Evolutionary conservation across 2,329 filamentous ascomycete genomes (phyloP).

Genomic region (Diaporthe amygdali): DNA sequence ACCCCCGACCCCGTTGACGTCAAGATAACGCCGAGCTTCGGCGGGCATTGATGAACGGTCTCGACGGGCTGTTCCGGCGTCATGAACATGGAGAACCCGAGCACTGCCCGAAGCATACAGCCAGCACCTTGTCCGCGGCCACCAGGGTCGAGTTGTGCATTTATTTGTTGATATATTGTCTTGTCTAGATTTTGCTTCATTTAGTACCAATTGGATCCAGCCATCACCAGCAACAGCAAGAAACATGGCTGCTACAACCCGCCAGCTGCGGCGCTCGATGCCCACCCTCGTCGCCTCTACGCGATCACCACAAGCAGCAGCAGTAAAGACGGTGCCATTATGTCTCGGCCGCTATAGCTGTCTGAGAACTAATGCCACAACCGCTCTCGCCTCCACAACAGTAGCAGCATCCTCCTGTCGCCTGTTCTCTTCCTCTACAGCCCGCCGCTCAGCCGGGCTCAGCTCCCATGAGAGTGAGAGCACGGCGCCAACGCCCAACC

Average conservation of each 20-base stretch:
- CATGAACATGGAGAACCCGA: constrained; percentile 1
- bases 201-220: not conserved
- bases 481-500: constrained; percentile 26
- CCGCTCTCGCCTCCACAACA: not conserved
- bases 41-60: not conserved
- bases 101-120: not conserved
- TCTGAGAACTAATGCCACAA: not conserved
- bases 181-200: too few species aligned
- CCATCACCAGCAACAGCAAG: not conserved
- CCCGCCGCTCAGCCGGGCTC: not conserved
- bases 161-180: not conserved
- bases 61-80: constrained; percentile 6
- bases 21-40: constrained; percentile 7
- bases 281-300: constrained; percentile 11
- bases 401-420: not conserved
- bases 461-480: not conserved
- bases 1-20: not conserved
- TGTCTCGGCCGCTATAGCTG: not conserved
- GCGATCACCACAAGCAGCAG: not conserved
- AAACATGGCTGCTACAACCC: constrained; percentile 18
- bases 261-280: constrained; percentile 22
- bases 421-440: constrained; percentile 16
- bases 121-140: not conserved
- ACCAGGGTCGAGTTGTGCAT: not conserved
- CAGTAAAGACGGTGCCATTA: not conserved